Evolutionary conservation across 139 green algal genomes (phyloP), one percentile per base, ranked within the genome.

Genomic region (Chlamydomonas applanata): DNA sequence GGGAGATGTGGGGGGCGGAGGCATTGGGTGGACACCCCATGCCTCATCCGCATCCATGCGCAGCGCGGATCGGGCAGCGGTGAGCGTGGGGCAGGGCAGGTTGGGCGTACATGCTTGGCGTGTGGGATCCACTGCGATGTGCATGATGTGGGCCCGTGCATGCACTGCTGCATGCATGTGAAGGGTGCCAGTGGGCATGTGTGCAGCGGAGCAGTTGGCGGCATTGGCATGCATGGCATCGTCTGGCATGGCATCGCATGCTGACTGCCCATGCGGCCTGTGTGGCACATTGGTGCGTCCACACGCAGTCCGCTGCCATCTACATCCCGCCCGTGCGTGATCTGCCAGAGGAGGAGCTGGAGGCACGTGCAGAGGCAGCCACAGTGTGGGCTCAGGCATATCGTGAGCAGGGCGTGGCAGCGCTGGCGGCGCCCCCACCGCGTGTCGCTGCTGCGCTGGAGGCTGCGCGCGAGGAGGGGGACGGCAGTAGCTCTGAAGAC

Each of bases 401-500:
- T 53, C 64, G 56, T 11, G 1, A 30, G 32, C 63, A 30, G 61
- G 72, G 24, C 11, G 27, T 13, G n/a, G 17, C 22, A 5, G 73
- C 60, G 0, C 66, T 76, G n/a, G 72, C 52, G 0, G 54, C 59
- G 22, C 57, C 72, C 9, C 78, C 76, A 13, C 17, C 63, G 30
- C 63, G 63, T 27, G 76, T 82, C 14, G 36, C 30, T 9, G 54
- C 46, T 36, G 54, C 66, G 69, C 52, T 62, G 45, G 22, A 22
- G 30, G 44, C 34, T 3, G n/a, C 19, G 3, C 35, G 29, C 22
- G 73, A 74, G 64, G 70, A 20, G 13, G 64, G 67, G 16, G 75
- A 78, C 24, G 75, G 75, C 61, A 87, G 72, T 62, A 83, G 82
- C 82, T 83, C 75, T 32, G 82, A 87, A 68, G 79, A 87, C 56